Conservation (phyloP, 225 moss, liverwort and hornwort genomes). For the Pseudisothecium myosuroides region DNA sequence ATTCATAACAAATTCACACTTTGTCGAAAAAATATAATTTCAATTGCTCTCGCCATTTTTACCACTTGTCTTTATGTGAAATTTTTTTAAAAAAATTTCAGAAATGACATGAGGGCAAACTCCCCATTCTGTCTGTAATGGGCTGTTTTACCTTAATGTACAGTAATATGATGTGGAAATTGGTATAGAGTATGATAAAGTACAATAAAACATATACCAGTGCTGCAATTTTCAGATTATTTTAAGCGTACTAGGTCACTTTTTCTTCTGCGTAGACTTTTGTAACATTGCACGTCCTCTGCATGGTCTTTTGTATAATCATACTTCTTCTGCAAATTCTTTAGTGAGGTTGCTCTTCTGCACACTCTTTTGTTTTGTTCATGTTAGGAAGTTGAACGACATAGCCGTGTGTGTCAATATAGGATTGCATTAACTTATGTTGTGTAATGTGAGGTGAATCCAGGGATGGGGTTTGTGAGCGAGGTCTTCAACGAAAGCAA, state of each 20-base stretch:
- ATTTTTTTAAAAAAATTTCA: no score
- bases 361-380: not conserved
- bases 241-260: not conserved
- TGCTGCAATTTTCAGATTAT: not conserved
- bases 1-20: no score
- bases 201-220: no score
- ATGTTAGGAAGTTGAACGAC: no score
- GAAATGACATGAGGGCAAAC: no score
- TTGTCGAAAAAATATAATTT: no score
- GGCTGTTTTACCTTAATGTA: no score
- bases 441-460: not conserved
- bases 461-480: slow-evolving; percentile 67
- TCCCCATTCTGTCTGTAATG: no score
- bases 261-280: not conserved
- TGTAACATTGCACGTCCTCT: not conserved
- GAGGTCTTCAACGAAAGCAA: slow-evolving; percentile 60
- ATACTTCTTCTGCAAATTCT: not conserved
- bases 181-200: not conserved
- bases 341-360: not conserved
- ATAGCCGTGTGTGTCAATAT: not conserved
- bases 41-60: no score
- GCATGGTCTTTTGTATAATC: not conserved
- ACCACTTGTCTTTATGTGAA: no score
- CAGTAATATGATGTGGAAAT: not conserved
- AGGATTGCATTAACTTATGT: not conserved